A percentile compares a stretch with the other conserved stretches of the same genome.
These are phyloP conservation scores for Uronychia binucleata DNA, from an alignment of 73 alveolate species.

Conservation along the genomic window DNA sequence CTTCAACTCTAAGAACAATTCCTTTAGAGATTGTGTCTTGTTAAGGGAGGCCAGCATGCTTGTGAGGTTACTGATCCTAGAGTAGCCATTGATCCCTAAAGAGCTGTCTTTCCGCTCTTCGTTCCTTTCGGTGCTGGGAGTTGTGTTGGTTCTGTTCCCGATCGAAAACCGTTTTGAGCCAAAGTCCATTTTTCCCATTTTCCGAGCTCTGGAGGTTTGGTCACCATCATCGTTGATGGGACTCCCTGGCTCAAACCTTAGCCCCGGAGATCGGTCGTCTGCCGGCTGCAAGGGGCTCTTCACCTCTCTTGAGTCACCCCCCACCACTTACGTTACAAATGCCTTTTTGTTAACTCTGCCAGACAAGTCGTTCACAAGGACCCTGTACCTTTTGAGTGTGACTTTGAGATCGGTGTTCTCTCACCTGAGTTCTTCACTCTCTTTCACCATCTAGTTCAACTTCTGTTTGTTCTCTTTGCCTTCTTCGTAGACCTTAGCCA, in stretches of 20 bases:
- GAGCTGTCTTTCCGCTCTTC: neutral
- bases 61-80: neutral
- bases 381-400: neutral
- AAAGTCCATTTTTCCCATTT: neutral
- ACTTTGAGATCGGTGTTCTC: neutral
- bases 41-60: neutral
- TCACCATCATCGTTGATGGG: neutral
- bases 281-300: too few relatives aligned
- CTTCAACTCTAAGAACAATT: neutral
- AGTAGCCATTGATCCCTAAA: neutral
- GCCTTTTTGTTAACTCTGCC: neutral
- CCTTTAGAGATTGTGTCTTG: neutral
- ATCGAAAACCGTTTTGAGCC: neutral
- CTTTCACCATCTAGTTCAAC: neutral
- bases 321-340: neutral
- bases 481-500: neutral
- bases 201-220: neutral
- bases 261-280: neutral
- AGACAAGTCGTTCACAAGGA: neutral
- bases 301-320: neutral
- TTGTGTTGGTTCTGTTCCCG: neutral
- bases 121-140: neutral
- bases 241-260: neutral
- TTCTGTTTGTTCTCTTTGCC: neutral
- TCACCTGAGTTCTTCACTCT: neutral